Evolutionary conservation across 495 filamentous ascomycete species (phyloP).

Genomic region (Aspergillus homomorphus): DNA sequence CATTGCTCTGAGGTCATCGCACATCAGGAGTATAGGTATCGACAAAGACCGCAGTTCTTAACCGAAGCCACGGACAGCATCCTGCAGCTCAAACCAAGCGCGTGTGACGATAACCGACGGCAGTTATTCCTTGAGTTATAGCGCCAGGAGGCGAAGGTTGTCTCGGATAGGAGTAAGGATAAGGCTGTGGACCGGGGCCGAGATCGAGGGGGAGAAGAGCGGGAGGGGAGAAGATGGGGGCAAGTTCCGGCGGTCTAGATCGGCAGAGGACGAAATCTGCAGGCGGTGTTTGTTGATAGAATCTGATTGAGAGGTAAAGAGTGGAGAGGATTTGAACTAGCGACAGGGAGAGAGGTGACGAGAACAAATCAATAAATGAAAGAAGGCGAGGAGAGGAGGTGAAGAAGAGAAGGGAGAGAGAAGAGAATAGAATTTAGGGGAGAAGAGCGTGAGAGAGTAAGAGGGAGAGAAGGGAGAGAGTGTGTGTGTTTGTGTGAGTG

Average conservation of each 20-base stretch:
- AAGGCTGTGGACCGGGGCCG: not conserved
- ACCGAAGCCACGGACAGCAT: slow-evolving; percentile 19
- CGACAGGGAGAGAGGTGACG: not conserved
- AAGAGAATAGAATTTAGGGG: not conserved
- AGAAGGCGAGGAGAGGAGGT: not conserved
- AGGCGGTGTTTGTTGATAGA: not conserved
- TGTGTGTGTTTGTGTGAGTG: too few species aligned
- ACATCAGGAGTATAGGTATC: slow-evolving; percentile 12
- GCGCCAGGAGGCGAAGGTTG: not conserved
- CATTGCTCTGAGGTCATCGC: slow-evolving; percentile 20
- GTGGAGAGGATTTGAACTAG: not conserved
- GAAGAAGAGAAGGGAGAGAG: not conserved
- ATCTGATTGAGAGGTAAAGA: not conserved
- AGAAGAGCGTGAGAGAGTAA: not conserved
- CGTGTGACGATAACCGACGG: not conserved
- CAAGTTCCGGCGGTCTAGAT: not conserved
- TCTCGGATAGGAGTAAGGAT: not conserved
- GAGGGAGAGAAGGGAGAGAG: not conserved
- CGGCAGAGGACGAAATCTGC: not conserved
- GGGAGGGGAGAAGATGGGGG: not conserved
- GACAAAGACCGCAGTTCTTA: not conserved
- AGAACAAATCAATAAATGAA: slow-evolving; percentile 2
- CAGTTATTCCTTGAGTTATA: not conserved
- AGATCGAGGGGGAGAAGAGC: slow-evolving; percentile 14
- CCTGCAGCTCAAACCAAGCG: slow-evolving; percentile 5